Evolutionary conservation across 768 basidiomycete species (phyloP).

Genomic region (Xerocomus spinulosus): DNA sequence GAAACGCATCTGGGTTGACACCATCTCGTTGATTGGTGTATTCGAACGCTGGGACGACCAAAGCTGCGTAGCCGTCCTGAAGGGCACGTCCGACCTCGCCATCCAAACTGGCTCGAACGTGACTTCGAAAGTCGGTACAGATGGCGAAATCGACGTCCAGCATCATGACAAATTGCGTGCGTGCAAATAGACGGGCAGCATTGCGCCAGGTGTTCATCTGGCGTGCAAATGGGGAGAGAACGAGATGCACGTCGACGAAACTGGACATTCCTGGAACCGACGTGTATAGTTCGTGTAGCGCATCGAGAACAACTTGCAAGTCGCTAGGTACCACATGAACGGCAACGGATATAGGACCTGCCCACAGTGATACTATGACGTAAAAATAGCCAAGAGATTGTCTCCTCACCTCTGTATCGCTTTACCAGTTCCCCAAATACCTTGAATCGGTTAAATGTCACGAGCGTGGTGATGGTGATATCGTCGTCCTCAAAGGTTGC

Average conservation of each 20-base stretch:
- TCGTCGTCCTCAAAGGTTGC: constrained; percentile 55
- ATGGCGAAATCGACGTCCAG: constrained; percentile 86
- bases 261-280: constrained; percentile 60
- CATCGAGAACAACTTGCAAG: constrained; percentile 49
- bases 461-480: constrained; percentile 80
- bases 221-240: constrained; percentile 74
- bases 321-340: constrained; percentile 55
- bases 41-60: constrained; percentile 86
- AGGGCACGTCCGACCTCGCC: constrained; percentile 39
- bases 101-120: constrained; percentile 42
- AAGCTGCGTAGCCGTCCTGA: constrained; percentile 56
- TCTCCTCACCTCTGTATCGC: constrained; percentile 62
- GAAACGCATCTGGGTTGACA: constrained; percentile 53
- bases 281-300: constrained; percentile 62
- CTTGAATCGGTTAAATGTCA: constrained; percentile 73
- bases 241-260: constrained; percentile 82
- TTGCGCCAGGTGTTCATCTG: constrained; percentile 93
- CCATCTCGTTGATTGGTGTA: constrained; percentile 65
- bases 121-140: constrained; percentile 72
- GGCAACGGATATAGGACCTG: constrained; percentile 82
- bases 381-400: not conserved
- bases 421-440: constrained; percentile 69
- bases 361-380: not conserved
- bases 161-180: constrained; percentile 85
- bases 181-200: constrained; percentile 75